Conservation (phyloP, 1,284 basidiomycete species). For the Ceraceosorus guamensis region DNA sequence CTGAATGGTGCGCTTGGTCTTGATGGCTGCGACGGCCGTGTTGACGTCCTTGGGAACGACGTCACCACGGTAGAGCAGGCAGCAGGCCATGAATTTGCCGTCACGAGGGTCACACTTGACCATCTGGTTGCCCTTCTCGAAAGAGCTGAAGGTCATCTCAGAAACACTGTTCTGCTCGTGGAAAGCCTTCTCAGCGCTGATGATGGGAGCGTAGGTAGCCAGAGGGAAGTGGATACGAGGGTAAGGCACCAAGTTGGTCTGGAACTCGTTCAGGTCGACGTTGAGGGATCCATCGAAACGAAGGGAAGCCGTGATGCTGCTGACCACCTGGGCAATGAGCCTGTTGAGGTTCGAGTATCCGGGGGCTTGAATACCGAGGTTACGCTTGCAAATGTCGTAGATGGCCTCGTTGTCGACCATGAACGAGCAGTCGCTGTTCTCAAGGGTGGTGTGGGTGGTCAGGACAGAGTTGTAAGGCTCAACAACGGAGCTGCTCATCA, state of each 20-base stretch:
- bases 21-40: conserved; percentile 84
- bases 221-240: conserved; percentile 94
- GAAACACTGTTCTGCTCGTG: conserved; percentile 97
- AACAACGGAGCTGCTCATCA: conserved; percentile 86
- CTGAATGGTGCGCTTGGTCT: conserved; percentile 72
- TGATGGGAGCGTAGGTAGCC: conserved; percentile 88
- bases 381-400: conserved; percentile 98
- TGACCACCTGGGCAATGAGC: conserved; percentile 88
- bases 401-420: conserved; percentile 56
- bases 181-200: conserved; percentile 70
- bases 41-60: conserved; percentile 96
- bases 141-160: conserved; percentile 98
- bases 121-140: conserved; percentile 97
- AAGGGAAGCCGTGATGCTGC: conserved; percentile 91
- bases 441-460: conserved; percentile 97
- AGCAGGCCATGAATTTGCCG: conserved; percentile 75
- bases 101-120: conserved; percentile 53
- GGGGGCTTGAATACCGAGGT: conserved; percentile 75
- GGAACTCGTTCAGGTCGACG: conserved; percentile 97
- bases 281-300: conserved; percentile 97
- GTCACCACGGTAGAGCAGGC: conserved; percentile 68
- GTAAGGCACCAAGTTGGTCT: conserved; percentile 84
- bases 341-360: conserved; percentile 93
- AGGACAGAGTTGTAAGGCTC: conserved; percentile 99
- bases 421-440: conserved; percentile 92